phyloP scores from a whole-genome alignment of 768 basidiomycete species.

The Rhizopogon rudus region DNA sequence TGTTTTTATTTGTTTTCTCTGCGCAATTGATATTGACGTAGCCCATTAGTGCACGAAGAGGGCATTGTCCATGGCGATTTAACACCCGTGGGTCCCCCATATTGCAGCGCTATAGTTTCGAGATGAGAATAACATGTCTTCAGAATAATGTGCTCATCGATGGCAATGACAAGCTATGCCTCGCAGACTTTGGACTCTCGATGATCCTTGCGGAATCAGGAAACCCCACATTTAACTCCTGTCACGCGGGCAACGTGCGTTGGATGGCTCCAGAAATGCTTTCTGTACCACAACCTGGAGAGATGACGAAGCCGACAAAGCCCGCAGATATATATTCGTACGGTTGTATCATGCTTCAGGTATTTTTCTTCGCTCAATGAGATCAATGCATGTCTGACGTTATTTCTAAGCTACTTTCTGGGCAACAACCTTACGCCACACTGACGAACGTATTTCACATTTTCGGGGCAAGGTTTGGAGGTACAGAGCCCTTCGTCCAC shows the following conservation, averaged over 20 bases:
- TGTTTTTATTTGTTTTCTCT: background rate
- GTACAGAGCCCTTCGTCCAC: background rate
- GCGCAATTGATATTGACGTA: background rate
- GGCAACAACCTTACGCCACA: background rate
- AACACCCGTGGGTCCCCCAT: conserved; percentile 24
- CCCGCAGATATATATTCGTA: conserved; percentile 34
- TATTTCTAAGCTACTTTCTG: background rate
- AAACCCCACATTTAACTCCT: conserved; percentile 12
- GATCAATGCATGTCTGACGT: background rate
- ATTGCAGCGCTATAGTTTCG: background rate
- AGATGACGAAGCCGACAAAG: conserved; percentile 11
- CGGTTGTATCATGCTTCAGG: conserved; percentile 29
- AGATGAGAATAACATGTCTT: background rate
- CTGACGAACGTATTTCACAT: background rate
- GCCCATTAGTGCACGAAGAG: conserved; percentile 13
- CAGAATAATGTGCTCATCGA: conserved; percentile 21
- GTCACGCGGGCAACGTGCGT: conserved; percentile 26
- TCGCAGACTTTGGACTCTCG: conserved; percentile 30
- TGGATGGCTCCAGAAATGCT: conserved; percentile 37
- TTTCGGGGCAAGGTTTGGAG: background rate
- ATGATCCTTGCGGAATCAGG: conserved; percentile 7
- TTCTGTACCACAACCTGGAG: conserved; percentile 9
- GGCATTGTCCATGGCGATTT: conserved; percentile 35
- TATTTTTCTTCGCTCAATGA: conserved; percentile 8
- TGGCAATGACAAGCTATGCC: conserved; percentile 7